A percentile compares a stretch with the other conserved stretches of the same genome.
Conservation (phyloP, 2,329 filamentous ascomycete genomes). For the Byssoonygena ceratinophila region DNA sequence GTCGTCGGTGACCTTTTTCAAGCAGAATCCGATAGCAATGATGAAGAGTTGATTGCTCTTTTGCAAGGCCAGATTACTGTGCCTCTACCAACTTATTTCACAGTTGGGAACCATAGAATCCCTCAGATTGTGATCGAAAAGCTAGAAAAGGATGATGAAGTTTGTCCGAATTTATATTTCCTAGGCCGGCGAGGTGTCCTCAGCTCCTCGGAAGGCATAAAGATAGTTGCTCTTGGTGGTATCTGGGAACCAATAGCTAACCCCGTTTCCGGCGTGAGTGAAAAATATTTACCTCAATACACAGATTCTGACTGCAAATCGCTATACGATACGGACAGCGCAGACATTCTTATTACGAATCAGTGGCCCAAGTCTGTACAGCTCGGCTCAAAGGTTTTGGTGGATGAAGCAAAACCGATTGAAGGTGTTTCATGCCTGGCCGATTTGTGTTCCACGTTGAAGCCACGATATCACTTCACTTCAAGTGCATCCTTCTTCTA, state of each 20-base stretch:
- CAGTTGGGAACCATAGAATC: conserved; percentile 61
- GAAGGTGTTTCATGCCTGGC: conserved; percentile 57
- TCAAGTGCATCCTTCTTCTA: conserved; percentile 62
- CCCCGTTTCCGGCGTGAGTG: conserved; percentile 38
- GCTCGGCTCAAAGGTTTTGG: conserved; percentile 53
- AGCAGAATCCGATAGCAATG: conserved; percentile 40
- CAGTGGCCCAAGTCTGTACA: conserved; percentile 72
- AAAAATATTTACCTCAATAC: conserved; percentile 66
- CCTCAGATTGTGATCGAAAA: conserved; percentile 61
- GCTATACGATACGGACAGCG: conserved; percentile 62
- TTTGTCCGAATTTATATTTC: conserved; percentile 85
- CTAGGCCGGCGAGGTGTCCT: conserved; percentile 77
- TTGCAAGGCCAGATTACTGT: conserved; percentile 62
- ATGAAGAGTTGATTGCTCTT: conserved; percentile 54
- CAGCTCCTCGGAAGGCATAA: conserved; percentile 80
- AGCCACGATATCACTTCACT: conserved; percentile 86
- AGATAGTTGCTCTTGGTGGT: conserved; percentile 79
- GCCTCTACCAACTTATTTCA: conserved; percentile 83
- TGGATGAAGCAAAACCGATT: conserved; percentile 45
- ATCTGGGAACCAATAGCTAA: conserved; percentile 47
- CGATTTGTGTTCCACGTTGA: conserved; percentile 65
- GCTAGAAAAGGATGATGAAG: conserved; percentile 59
- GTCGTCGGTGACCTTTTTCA: conserved; percentile 75
- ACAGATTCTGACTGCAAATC: conserved; percentile 64
- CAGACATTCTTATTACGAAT: conserved; percentile 78